Conservation (phyloP, 2,329 filamentous ascomycete genomes). For the Endothia cerciana region DNA sequence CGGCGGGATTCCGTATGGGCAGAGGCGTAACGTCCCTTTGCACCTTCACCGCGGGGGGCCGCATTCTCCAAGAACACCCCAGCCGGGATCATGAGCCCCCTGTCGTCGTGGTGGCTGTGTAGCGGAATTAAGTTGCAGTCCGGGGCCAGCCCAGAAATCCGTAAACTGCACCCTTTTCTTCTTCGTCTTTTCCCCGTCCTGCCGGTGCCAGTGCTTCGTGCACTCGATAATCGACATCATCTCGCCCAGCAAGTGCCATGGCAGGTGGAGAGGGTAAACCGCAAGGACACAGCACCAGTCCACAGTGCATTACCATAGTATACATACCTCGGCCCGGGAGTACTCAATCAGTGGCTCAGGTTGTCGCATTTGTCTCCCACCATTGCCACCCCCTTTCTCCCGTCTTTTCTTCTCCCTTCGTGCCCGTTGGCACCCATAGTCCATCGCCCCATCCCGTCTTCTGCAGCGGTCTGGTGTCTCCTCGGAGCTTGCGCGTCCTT, state of each 20-base stretch:
- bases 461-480: neutral
- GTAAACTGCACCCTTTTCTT: too few relatives aligned
- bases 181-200: too few relatives aligned
- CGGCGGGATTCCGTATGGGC: slow-evolving; percentile 11
- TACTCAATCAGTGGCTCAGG: neutral
- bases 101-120: neutral
- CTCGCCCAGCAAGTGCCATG: too few relatives aligned
- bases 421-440: neutral
- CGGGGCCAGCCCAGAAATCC: neutral
- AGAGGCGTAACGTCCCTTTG: neutral
- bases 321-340: neutral
- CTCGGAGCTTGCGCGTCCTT: slow-evolving; percentile 4
- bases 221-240: too few relatives aligned
- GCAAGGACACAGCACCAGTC: too few relatives aligned
- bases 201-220: too few relatives aligned
- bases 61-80: neutral
- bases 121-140: neutral
- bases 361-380: neutral
- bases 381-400: slow-evolving; percentile 1
- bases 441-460: neutral
- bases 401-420: neutral
- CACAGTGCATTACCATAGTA: too few relatives aligned
- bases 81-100: neutral
- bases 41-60: neutral
- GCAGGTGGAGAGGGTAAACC: too few relatives aligned